phyloP scores from a whole-genome alignment of 805 yeast genomes.

The Wickerhamiella bombiphila region DNA sequence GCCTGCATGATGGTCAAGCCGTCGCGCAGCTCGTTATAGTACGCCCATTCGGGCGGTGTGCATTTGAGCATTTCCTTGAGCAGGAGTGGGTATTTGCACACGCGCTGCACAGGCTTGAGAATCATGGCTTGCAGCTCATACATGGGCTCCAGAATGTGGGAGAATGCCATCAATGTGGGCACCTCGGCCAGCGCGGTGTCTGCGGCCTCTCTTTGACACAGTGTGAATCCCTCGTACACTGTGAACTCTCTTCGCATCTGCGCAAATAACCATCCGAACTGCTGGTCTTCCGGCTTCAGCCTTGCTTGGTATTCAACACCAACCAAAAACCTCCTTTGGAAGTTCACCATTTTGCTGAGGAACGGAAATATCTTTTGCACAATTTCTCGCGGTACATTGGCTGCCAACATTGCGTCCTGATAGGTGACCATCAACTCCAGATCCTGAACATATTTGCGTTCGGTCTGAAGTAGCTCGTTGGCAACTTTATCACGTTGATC shows the following conservation, averaged over 20 bases:
- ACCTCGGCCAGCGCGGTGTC: conserved; percentile 58
- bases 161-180: conserved; percentile 36
- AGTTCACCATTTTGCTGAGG: conserved; percentile 67
- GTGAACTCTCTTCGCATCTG: conserved; percentile 77
- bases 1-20: conserved; percentile 67
- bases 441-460: conserved; percentile 85
- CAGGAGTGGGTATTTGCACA: conserved; percentile 87
- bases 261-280: conserved; percentile 78
- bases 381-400: conserved; percentile 66
- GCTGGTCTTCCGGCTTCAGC: conserved; percentile 58
- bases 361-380: conserved; percentile 76
- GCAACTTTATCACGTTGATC: conserved; percentile 57
- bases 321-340: conserved; percentile 75
- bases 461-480: conserved; percentile 74
- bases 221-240: conserved; percentile 87
- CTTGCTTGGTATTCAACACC: conserved; percentile 80
- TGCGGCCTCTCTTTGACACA: conserved; percentile 76
- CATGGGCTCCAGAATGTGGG: conserved; percentile 59
- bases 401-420: conserved; percentile 48
- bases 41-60: conserved; percentile 38
- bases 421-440: conserved; percentile 59
- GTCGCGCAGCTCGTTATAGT: conserved; percentile 49
- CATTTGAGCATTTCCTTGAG: conserved; percentile 54
- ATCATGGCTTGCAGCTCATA: conserved; percentile 81
- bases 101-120: conserved; percentile 87